Evolutionary conservation across 129 eudicot species (phyloP).

Genomic region (Flaveria robusta): DNA sequence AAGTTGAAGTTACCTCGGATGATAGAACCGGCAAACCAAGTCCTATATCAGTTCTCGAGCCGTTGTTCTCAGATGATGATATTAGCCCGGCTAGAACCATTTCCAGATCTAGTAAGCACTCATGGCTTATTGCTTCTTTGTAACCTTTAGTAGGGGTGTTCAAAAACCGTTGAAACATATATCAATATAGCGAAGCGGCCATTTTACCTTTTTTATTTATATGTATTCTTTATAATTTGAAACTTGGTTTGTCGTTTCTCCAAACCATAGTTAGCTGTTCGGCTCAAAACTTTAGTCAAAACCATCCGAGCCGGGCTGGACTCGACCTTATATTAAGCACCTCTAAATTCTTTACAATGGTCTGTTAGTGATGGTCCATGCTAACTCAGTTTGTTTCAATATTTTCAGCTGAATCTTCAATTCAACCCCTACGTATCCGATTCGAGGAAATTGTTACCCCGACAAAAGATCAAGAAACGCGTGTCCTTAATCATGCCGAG

Average conservation of each 20-base stretch:
- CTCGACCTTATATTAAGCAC: neutral
- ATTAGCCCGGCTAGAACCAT: slow-evolving; percentile 71
- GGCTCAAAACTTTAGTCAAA: neutral
- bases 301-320: neutral
- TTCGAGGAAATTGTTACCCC: slow-evolving; percentile 54
- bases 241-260: neutral
- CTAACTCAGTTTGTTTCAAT: slow-evolving; percentile 23
- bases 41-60: slow-evolving; percentile 93
- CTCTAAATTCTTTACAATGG: neutral
- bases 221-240: neutral
- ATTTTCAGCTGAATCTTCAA: slow-evolving; percentile 46
- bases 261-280: neutral
- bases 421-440: slow-evolving; percentile 70
- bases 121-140: slow-evolving; percentile 8
- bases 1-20: slow-evolving; percentile 42
- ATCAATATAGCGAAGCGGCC: neutral
- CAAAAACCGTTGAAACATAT: neutral
- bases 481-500: slow-evolving; percentile 37
- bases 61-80: slow-evolving; percentile 71
- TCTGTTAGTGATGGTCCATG: neutral
- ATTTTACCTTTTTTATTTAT: neutral
- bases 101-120: slow-evolving; percentile 52
- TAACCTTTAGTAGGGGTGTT: neutral
- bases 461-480: slow-evolving; percentile 36
- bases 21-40: slow-evolving; percentile 67